Evolutionary conservation across 805 yeast species (phyloP), one percentile per base, ranked within the genome.

Genomic region (Jamesozyma spencerorum): DNA sequence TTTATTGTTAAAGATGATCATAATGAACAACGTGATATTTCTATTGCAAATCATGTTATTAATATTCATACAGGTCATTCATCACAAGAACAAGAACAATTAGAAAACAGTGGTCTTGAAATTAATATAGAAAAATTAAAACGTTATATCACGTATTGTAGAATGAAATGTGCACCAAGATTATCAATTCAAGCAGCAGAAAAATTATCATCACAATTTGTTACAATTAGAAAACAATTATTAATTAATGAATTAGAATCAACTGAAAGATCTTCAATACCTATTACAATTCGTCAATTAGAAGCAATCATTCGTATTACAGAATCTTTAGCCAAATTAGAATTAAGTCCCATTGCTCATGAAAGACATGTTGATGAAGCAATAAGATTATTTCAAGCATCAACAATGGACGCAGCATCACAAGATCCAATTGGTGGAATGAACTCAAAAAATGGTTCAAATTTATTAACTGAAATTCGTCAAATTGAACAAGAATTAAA

Each of bases 291-390:
- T 34, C 87, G 99, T 72, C 99, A 92, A 68, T 72, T 92, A 46
- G 99, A 92, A 65, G 98, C 99, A 31, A 85, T 92, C 52, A 78
- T 92, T 37, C 88, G 99, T 68, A 92, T 92, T 40, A 77, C 97
- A 2, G 99, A 92, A 65, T 76, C 95, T 0, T 66, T 92, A 42
- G 98, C 98, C 6, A 92, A 92, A 62, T 61, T 92, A 43, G 79
- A 80, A 42, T 66, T 92, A 41, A 72, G 81, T 12, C 90, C 97
- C 1, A 72, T 86, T 14, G 97, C 96, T 3, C 74, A 77, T 7
- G 92, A 79, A 52, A 81, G 76, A 47, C 97, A 92, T 57, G 98
- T 92, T 22, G 90, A 85, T 53, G 98, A 92, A 59, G 97, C 97
- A 0, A 85, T 92, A 46, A 69, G 99, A 54, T 68, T 92, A 46